Evolutionary conservation across 257 asterid species (phyloP), one percentile per base, ranked within the genome.

Genomic region (Perilla frutescens): DNA sequence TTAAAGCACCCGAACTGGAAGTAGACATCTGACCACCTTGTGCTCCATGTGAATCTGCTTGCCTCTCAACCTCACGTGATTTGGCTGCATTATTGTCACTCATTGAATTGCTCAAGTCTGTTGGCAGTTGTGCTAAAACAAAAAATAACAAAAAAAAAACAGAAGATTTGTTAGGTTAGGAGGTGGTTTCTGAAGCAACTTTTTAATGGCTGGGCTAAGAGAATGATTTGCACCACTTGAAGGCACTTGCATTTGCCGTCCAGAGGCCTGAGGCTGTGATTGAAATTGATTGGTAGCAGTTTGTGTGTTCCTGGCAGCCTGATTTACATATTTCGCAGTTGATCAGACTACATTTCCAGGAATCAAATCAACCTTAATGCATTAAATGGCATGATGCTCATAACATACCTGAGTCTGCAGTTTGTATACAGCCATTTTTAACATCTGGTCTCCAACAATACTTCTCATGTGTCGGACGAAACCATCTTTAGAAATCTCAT

Each of bases 401-500:
- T 67, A 50, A 77, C 79, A 40, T 66, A 87, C 98, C 86, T 90
- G 96, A 76, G 87, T 80, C 81, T 91, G 96, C 77, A 94, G 82
- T 79, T 86, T 92, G 80, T 64, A 86, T n/a, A 90, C 96, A 59
- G 96, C 99, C 89, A 84, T 80, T 84, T 90, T 91, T 68, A 94
- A 85, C 99, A 91, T 94, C 73, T 88, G 97, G 81, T 94, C 97
- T 64, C 98, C 98, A 1, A 90, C 96, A 12, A 95, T 84, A 82
- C 86, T 86, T 79, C 97, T 90, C 98, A 95, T 90, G 72, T 77
- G 88, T 64, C 89, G 87, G 57, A 92, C 85, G 84, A 95, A 91
- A 49, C 71, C 90, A 57, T 92, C 97, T 87, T 91, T 90, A 45
- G 96, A 77, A 66, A 92, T 89, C 84, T 91, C 99, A 70, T 87